A percentile compares a stretch with the other conserved stretches of the same genome.
Conservation (phyloP, 345 rosid genomes). For the Sisymbrium altissimum region DNA sequence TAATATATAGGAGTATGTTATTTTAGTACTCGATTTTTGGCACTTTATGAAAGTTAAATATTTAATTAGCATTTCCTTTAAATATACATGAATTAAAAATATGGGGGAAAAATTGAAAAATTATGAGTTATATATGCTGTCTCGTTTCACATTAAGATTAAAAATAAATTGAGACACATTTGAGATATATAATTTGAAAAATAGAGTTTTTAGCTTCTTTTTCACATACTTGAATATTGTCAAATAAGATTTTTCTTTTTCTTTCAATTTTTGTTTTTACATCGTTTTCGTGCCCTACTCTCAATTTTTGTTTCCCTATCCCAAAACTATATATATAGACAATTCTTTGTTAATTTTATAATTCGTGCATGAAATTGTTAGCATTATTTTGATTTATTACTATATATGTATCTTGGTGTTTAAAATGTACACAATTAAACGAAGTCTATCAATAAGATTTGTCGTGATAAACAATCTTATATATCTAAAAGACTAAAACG, state of each 20-base stretch:
- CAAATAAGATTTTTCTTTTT: neutral
- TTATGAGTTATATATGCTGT: neutral
- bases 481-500: neutral
- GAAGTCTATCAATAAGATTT: neutral
- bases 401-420: neutral
- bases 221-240: neutral
- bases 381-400: neutral
- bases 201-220: neutral
- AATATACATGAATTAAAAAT: neutral
- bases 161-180: neutral
- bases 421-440: neutral
- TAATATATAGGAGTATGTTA: neutral
- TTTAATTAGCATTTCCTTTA: neutral
- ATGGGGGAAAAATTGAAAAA: neutral
- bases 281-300: neutral
- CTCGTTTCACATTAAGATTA: neutral
- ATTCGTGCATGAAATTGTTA: neutral
- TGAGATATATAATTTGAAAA: neutral
- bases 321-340: neutral
- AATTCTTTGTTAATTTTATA: neutral
- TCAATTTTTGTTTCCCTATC: neutral
- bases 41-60: neutral
- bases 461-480: neutral
- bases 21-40: neutral
- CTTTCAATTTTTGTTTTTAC: neutral